Evolutionary conservation across 2,329 filamentous ascomycete species (phyloP), one percentile per base, ranked within the genome.

Genomic region (Penicillium palitans): DNA sequence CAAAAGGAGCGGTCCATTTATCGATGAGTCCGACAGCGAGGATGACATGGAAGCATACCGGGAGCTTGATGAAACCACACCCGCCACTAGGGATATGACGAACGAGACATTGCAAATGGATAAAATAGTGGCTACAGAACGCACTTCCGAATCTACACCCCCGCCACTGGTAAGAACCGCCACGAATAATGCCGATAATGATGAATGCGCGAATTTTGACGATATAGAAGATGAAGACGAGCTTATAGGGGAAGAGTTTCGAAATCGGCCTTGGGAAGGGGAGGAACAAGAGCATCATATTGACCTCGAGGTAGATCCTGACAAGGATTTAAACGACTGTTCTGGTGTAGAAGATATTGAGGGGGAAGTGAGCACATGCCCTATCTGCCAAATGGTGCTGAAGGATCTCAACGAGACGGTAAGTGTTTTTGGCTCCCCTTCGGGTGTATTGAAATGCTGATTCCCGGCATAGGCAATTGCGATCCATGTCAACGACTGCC

Each of bases 401-500:
- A 76, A 73, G 17, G 87, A 86, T 0, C 72, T 87, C 13, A 84
- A 79, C 19, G 76, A 80, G 61, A 62, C 61, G 37, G 76, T 78
- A 69, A 55, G 74, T 68, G 33, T 4, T 9, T 5, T 24, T 55
- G n/a, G 24, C 13, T 21, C 9, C 10, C 9, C n/a, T 45, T 17
- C 10, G 1, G 25, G 41, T 31, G 12, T 15, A 52, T 24, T 21
- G 21, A 25, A 17, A 9, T 35, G 25, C 52, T 58, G 42, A 65
- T 42, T 15, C 17, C 76, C 21, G 55, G 71, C 76, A 59, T 85
- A 92, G 70, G 85, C 93, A 66, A 89, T 87, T 10, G 90, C 89
- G 7, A 78, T 88, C 2, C 95, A 99, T 73, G 95, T 99, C 64
- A 99, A 99, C 72, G 86, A 88, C 10, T 99, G 95, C 74, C 81